Percentiles rank a stretch among this genome's conserved stretches.
Evolutionary conservation across 768 basidiomycete genomes (phyloP).

Genomic region (Mycena leptocephala): DNA sequence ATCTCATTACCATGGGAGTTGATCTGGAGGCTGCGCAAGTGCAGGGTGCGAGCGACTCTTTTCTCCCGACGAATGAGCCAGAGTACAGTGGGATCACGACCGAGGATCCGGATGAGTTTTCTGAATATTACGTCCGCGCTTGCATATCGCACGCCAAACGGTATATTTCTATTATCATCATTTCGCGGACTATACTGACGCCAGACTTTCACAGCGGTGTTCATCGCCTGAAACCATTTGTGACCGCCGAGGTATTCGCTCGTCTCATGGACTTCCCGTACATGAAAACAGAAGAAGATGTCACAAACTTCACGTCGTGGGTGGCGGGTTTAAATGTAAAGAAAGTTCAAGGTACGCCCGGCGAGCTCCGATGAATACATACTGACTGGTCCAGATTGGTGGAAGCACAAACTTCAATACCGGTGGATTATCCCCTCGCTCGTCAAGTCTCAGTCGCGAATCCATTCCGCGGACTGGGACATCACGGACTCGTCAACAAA

Average conservation of each 20-base stretch:
- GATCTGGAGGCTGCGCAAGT: too few relatives aligned
- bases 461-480: too few relatives aligned
- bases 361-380: too few relatives aligned
- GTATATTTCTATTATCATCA: not conserved
- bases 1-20: too few relatives aligned
- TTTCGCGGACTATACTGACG: too few relatives aligned
- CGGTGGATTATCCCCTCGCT: not conserved
- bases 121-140: slow-evolving; percentile 27
- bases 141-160: slow-evolving; percentile 15
- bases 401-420: not conserved
- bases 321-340: too few relatives aligned
- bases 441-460: too few relatives aligned
- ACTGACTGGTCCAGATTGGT: not conserved
- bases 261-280: slow-evolving; percentile 34
- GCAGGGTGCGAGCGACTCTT: slow-evolving; percentile 33
- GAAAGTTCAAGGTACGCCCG: too few relatives aligned
- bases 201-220: too few relatives aligned
- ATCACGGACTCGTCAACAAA: too few relatives aligned
- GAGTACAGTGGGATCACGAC: slow-evolving; percentile 37
- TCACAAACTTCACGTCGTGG: slow-evolving; percentile 14
- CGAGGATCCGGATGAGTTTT: too few relatives aligned
- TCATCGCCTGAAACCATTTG: too few relatives aligned
- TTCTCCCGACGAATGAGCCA: slow-evolving; percentile 35
- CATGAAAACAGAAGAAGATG: slow-evolving; percentile 24
- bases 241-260: slow-evolving; percentile 17